phyloP scores from a whole-genome alignment of 257 asterid genomes.

The Anisodus tanguticus region DNA sequence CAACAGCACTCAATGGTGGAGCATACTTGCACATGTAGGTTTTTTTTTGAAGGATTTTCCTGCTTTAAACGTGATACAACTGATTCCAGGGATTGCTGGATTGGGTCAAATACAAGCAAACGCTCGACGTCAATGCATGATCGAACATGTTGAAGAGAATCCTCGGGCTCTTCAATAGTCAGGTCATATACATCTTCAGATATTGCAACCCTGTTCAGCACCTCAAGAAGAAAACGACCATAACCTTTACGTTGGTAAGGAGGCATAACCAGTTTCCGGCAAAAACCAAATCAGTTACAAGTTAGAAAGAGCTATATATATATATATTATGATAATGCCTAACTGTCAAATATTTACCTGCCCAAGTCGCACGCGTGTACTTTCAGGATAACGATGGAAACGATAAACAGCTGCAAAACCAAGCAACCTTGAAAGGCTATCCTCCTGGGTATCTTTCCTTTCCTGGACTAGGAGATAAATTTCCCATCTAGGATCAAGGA shows the following conservation, averaged over 20 bases:
- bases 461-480: constrained; percentile 67
- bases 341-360: constrained; percentile 55
- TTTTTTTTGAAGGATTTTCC: constrained; percentile 59
- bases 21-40: constrained; percentile 46
- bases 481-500: constrained; percentile 92
- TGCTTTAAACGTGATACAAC: constrained; percentile 57
- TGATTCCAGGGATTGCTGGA: constrained; percentile 55
- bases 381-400: constrained; percentile 70
- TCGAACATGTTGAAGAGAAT: constrained; percentile 84
- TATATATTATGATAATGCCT: not conserved
- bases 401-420: constrained; percentile 94
- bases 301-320: not conserved
- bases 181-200: constrained; percentile 77
- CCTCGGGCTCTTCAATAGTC: constrained; percentile 91
- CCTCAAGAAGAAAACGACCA: constrained; percentile 70
- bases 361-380: constrained; percentile 83
- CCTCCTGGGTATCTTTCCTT: constrained; percentile 41
- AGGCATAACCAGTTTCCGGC: constrained; percentile 81
- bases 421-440: constrained; percentile 46
- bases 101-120: constrained; percentile 63
- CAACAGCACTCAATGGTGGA: constrained; percentile 60
- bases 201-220: constrained; percentile 66
- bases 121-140: constrained; percentile 78
- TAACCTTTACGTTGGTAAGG: constrained; percentile 84
- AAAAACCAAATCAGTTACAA: constrained; percentile 30